Evolutionary conservation across 805 yeast species (phyloP).

Genomic region (Zygotorulaspora florentina): DNA sequence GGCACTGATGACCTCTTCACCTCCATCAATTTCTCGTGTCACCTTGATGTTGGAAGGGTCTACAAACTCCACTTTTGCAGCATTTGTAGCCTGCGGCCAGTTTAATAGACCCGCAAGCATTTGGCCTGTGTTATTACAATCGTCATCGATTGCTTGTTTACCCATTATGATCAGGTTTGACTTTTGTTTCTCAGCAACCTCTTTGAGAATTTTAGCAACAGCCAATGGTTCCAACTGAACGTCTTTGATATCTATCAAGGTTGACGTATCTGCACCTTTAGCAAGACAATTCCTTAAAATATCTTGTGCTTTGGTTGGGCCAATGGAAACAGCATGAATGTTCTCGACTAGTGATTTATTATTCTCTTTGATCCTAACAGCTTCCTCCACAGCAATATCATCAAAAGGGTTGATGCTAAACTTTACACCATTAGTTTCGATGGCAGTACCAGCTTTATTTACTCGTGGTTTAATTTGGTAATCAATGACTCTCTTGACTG

Average conservation of each 20-base stretch:
- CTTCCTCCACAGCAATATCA: conserved; percentile 97
- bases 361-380: conserved; percentile 67
- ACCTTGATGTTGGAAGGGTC: conserved; percentile 56
- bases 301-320: conserved; percentile 83
- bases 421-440: conserved; percentile 83
- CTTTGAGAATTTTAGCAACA: conserved; percentile 79
- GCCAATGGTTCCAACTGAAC: conserved; percentile 77
- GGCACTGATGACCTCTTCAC: conserved; percentile 76
- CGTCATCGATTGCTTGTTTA: conserved; percentile 96
- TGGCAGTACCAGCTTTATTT: conserved; percentile 77
- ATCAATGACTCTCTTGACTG: conserved; percentile 93
- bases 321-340: conserved; percentile 89
- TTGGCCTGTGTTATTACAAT: conserved; percentile 92
- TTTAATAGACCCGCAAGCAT: conserved; percentile 88
- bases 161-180: conserved; percentile 86
- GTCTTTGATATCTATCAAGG: conserved; percentile 74
- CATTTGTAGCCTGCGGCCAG: conserved; percentile 98
- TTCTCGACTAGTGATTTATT: conserved; percentile 65
- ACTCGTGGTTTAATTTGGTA: conserved; percentile 84
- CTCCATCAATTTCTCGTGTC: conserved; percentile 93
- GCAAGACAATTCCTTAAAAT: conserved; percentile 86
- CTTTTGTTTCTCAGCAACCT: conserved; percentile 63
- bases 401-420: conserved; percentile 95
- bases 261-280: conserved; percentile 86
- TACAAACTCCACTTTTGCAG: conserved; percentile 71